A percentile compares a stretch with the other conserved stretches of the same genome.
phyloP scores from a whole-genome alignment of 176 grass and related monocot genomes.

The Oryza nivara region DNA sequence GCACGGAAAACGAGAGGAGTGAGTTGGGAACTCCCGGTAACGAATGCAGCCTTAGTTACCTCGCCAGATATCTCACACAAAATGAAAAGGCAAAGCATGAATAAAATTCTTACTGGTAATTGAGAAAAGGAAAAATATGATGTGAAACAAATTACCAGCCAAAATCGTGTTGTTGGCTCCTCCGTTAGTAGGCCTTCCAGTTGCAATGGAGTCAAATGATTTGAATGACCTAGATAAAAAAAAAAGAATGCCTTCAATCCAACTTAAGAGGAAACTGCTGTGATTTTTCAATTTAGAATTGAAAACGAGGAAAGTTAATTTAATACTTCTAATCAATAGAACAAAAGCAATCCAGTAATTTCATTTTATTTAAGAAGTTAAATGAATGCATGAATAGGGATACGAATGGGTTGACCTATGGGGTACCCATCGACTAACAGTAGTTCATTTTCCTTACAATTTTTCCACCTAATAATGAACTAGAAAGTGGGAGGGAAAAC shows the following conservation, averaged over 20 bases:
- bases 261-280: conserved; percentile 24
- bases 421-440: too few species aligned
- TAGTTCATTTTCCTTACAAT: too few species aligned
- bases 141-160: conserved; percentile 67
- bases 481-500: too few species aligned
- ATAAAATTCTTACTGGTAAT: conserved; percentile 11
- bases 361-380: background rate
- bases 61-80: background rate
- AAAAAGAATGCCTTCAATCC: conserved; percentile 1
- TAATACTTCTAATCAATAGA: background rate
- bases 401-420: too few species aligned
- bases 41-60: background rate
- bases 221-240: conserved; percentile 62
- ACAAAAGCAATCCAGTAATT: background rate
- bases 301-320: conserved; percentile 21
- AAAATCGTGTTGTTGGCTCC: conserved; percentile 76
- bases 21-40: too few species aligned
- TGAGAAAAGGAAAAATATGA: conserved; percentile 33
- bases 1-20: too few species aligned
- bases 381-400: background rate
- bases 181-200: conserved; percentile 83
- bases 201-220: conserved; percentile 89
- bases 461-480: too few species aligned
- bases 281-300: conserved; percentile 14
- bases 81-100: background rate